A percentile compares a stretch with the other conserved stretches of the same genome.
These are phyloP conservation scores for Gynandropsis gynandra DNA, from an alignment of 345 rosid species.

Conservation along the genomic window DNA sequence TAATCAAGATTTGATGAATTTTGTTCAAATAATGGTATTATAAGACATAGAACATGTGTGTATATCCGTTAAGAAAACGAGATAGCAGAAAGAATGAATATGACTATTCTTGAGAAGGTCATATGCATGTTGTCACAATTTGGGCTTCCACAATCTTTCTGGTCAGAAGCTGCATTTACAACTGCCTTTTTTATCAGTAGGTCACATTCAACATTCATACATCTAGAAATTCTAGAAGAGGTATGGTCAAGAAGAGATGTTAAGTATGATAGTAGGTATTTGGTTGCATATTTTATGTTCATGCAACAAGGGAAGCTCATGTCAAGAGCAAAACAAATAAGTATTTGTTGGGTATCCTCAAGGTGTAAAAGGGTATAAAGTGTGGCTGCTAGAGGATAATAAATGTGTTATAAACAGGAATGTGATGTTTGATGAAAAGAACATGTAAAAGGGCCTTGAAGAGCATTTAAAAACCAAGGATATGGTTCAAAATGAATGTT, in stretches of 20 bases:
- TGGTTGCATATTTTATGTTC: too few relatives aligned
- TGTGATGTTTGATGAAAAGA: too few relatives aligned
- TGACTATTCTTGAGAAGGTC: background rate
- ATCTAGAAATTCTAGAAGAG: background rate
- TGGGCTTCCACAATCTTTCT: background rate
- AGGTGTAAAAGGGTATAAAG: constrained; percentile 4
- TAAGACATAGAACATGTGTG: background rate
- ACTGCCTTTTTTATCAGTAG: background rate
- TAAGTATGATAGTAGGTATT: too few relatives aligned
- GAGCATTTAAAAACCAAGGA: too few relatives aligned
- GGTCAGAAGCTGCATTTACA: background rate
- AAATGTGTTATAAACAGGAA: background rate
- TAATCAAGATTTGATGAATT: too few relatives aligned
- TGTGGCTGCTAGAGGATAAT: background rate
- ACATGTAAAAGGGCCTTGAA: too few relatives aligned
- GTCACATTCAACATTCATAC: background rate
- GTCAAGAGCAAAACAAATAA: too few relatives aligned
- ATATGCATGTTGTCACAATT: background rate
- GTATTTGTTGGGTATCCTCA: too few relatives aligned
- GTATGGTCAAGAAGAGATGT: too few relatives aligned
- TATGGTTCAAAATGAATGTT: too few relatives aligned
- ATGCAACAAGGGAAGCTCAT: too few relatives aligned
- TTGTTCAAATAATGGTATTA: background rate
- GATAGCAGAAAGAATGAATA: background rate
- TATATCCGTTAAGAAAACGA: background rate